A percentile compares a stretch with the other conserved stretches of the same genome.
Conservation (phyloP, 106 monocot genomes). For the Alisma plantagoaquatica region DNA sequence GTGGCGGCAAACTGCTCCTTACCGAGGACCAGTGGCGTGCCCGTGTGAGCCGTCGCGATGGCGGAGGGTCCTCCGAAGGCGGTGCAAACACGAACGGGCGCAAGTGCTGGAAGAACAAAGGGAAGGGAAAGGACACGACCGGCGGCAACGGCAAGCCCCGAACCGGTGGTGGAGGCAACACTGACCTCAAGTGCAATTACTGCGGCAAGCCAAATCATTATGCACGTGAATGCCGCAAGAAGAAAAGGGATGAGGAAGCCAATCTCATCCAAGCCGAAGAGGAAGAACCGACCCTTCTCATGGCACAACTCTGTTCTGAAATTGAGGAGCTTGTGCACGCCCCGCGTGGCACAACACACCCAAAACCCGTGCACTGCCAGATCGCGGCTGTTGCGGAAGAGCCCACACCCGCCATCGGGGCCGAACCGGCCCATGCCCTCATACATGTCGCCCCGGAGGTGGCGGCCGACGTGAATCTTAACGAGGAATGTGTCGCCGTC, state of each 20-base stretch:
- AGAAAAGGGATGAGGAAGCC: background rate
- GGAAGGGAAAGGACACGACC: background rate
- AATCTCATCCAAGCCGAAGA: slow-evolving; percentile 2
- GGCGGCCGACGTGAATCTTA: background rate
- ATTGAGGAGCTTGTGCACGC: too few relatives aligned
- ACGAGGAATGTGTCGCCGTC: background rate
- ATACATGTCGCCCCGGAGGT: too few relatives aligned
- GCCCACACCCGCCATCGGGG: too few relatives aligned
- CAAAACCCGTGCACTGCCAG: background rate
- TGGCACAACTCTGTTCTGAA: too few relatives aligned
- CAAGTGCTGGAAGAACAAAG: background rate
- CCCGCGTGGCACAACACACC: too few relatives aligned
- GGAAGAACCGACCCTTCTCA: background rate
- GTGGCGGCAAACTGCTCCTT: background rate
- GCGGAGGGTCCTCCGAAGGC: background rate
- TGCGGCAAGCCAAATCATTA: background rate
- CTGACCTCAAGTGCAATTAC: background rate
- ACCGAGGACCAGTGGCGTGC: background rate
- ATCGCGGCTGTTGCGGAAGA: background rate
- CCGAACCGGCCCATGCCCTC: too few relatives aligned
- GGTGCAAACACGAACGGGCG: too few relatives aligned
- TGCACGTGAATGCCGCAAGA: background rate
- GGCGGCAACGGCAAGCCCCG: background rate
- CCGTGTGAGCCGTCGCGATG: background rate
- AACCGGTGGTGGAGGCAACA: background rate